These are phyloP conservation scores for Silene uniflora DNA, from an alignment of 148 eudicot species.

Conservation along the genomic window DNA sequence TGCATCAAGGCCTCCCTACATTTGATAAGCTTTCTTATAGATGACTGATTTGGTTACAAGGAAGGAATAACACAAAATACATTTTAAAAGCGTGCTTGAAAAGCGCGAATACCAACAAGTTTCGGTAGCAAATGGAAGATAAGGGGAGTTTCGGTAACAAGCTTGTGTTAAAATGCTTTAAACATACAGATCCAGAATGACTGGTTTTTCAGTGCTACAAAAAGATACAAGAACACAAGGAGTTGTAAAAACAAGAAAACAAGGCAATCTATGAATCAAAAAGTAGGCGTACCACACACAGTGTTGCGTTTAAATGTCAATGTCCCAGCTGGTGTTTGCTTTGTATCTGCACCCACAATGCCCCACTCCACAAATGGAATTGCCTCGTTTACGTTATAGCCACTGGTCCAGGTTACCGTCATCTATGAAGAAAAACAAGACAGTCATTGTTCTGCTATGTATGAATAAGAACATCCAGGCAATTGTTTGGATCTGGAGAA, in stretches of 20 bases:
- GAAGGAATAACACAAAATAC: too few relatives aligned
- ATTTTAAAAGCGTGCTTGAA: too few relatives aligned
- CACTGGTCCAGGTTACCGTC: conserved; percentile 96
- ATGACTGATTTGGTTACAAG: too few relatives aligned
- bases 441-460: not conserved
- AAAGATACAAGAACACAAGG: not conserved
- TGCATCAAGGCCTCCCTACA: not conserved
- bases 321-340: conserved; percentile 69
- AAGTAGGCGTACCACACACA: conserved; percentile 60
- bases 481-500: not conserved
- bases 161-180: not conserved
- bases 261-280: not conserved
- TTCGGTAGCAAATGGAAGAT: not conserved
- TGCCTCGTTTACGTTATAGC: conserved; percentile 74
- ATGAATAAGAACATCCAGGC: not conserved
- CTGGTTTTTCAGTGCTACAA: not conserved
- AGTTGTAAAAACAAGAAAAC: not conserved
- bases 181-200: not conserved
- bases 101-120: too few relatives aligned
- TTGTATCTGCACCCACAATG: conserved; percentile 23
- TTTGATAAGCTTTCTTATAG: too few relatives aligned
- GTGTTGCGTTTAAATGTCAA: conserved; percentile 58
- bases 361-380: conserved; percentile 79
- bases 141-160: too few relatives aligned
- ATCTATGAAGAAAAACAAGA: conserved; percentile 37